Base-by-base conservation (phyloP, 768 basidiomycete genomes). In the Naganishia antarctica region DNA sequence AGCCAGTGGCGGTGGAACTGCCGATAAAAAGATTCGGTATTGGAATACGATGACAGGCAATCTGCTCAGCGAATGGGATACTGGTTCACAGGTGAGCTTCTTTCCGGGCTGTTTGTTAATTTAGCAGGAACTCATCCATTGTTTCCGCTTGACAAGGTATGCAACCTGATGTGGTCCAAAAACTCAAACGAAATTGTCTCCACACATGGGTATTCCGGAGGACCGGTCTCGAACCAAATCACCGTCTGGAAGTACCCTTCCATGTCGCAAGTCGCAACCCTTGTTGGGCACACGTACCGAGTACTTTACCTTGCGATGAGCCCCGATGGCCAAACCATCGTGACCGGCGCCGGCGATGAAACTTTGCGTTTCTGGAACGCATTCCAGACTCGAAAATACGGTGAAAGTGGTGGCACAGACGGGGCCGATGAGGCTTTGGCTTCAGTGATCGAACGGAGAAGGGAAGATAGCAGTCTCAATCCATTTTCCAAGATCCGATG, bases 311-410 rank as follows among this genome's bases (percentile, higher is more conserved):
- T 97, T n/a, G 93, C 93, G 3, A 92, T 93, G 90, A 89, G 87
- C 72, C 93, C 93, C 0, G 93, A 96, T 70, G 92, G 93, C 18
- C 91, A 94, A 79, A 98, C 93, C 0, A 97, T 98, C 67, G 96
- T 97, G 28, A 98, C 93, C 0, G 94, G 94, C 16, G 94, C 94
- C 0, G 94, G 94, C 0, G 94, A 99, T 76, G 94, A 98, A 80
- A 99, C 94, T 3, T 79, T 99, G 60, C 79, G 92, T 67, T 98
- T 98, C 78, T 98, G 94, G 94, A 94, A 91, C 76, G 92, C 91
- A 0, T 97, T 99, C 73, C 89, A 89, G 26, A 73, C 73, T 59
- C 41, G 60, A 16, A 68, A 62, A 40, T 63, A 64, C 29, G 60
- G 69, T 53, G 70, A 60, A 13, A 26, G 31, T 15, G n/a, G n/a